These are phyloP conservation scores for Cryptococcus sp. DNA, from an alignment of 1,284 basidiomycete species.

Conservation along the genomic window DNA sequence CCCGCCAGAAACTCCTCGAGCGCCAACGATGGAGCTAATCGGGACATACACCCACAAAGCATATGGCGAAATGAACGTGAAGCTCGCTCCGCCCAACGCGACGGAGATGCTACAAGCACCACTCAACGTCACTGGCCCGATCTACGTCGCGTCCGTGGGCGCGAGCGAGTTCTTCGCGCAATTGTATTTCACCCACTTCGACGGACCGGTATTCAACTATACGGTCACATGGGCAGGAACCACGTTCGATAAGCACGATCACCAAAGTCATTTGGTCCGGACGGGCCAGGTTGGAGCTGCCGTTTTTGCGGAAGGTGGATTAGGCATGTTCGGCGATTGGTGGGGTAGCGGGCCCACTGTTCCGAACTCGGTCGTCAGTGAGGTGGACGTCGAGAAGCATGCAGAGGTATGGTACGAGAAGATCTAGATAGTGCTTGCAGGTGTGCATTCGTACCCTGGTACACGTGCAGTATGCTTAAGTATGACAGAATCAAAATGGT, in stretches of 20 bases:
- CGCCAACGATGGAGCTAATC: conserved; percentile 1
- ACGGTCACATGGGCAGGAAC: not conserved
- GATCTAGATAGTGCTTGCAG: not conserved
- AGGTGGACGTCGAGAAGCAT: conserved; percentile 15
- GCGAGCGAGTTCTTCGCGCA: conserved; percentile 18
- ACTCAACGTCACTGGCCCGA: conserved; percentile 12
- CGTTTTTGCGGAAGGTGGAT: conserved; percentile 16
- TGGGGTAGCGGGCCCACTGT: conserved; percentile 27
- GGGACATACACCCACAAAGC: conserved; percentile 26
- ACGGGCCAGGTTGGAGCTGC: conserved; percentile 12
- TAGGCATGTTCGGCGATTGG: conserved; percentile 27
- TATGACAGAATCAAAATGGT: no score
- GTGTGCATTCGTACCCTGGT: no score
- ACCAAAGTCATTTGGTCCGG: not conserved
- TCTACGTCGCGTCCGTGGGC: conserved; percentile 15
- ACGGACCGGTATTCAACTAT: conserved; percentile 23
- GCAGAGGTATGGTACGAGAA: conserved; percentile 32
- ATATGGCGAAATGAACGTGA: conserved; percentile 20
- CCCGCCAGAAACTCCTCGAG: conserved; percentile 2
- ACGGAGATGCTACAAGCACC: not conserved
- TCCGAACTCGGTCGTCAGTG: conserved; percentile 3
- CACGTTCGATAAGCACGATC: conserved; percentile 2
- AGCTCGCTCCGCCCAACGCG: conserved; percentile 1
- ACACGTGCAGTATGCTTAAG: no score
- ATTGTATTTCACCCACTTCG: conserved; percentile 24